Conservation (phyloP, 2,329 filamentous ascomycete genomes). For the Myriangium duriaei region DNA sequence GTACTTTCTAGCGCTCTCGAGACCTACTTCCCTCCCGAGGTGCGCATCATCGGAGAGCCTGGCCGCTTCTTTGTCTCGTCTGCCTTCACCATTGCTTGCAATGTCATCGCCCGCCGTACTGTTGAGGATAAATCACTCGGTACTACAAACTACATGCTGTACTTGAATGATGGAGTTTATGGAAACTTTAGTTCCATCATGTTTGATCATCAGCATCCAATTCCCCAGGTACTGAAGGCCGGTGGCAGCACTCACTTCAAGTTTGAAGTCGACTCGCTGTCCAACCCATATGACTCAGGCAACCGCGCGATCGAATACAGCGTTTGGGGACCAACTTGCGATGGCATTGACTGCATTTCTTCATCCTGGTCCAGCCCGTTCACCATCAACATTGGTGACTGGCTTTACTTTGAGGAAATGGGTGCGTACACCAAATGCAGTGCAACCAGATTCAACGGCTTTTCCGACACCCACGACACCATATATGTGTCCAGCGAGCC, state of each 20-base stretch:
- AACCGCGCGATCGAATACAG: conserved; percentile 60
- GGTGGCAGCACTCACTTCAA: conserved; percentile 41
- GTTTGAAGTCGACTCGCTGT: conserved; percentile 31
- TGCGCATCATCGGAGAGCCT: conserved; percentile 89
- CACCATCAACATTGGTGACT: conserved; percentile 81
- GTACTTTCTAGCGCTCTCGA: conserved; percentile 72
- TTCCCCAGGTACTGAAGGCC: conserved; percentile 65
- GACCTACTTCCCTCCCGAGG: conserved; percentile 68
- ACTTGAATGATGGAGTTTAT: conserved; percentile 94
- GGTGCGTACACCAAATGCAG: conserved; percentile 98
- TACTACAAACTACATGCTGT: conserved; percentile 81
- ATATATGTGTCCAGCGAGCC: conserved; percentile 93
- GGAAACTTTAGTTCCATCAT: conserved; percentile 99
- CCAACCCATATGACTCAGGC: conserved; percentile 21
- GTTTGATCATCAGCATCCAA: conserved; percentile 91
- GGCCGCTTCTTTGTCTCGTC: conserved; percentile 91
- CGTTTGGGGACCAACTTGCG: conserved; percentile 95
- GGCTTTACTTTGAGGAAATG: conserved; percentile 99
- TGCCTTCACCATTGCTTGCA: conserved; percentile 89
- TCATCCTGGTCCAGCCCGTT: conserved; percentile 66
- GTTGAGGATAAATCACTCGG: conserved; percentile 57
- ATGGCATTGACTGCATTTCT: conserved; percentile 91
- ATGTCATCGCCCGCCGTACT: conserved; percentile 88
- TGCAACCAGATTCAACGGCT: conserved; percentile 95
- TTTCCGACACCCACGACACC: conserved; percentile 81